A percentile compares a stretch with the other conserved stretches of the same genome.
These are phyloP conservation scores for Coemansia sp. DNA, from an alignment of 192 early-diverging fungal species.

Conservation along the genomic window DNA sequence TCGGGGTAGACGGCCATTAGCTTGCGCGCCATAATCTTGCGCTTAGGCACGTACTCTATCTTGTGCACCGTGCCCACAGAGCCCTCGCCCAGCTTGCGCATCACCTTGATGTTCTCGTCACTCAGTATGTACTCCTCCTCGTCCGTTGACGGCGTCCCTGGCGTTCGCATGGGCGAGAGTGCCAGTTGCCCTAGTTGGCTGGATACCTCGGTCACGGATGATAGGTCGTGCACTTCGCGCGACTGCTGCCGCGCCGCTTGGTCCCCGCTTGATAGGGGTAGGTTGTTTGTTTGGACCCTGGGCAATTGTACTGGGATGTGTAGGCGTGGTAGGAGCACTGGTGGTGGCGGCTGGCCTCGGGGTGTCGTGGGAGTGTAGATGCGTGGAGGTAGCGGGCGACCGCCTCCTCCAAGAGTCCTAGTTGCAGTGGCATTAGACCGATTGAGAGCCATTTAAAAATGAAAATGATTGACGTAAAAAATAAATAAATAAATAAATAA, in stretches of 20 bases:
- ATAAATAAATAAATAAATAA: conserved; percentile 5
- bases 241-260: conserved; percentile 47
- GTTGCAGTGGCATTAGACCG: conserved; percentile 53
- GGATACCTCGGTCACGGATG: conserved; percentile 3
- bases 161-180: background rate
- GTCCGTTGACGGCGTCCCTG: background rate
- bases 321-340: conserved; percentile 21
- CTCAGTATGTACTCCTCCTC: conserved; percentile 44
- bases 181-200: conserved; percentile 27
- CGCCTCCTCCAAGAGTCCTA: background rate
- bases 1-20: conserved; percentile 65
- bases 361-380: conserved; percentile 50
- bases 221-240: conserved; percentile 39
- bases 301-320: conserved; percentile 24
- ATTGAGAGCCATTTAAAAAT: conserved; percentile 39
- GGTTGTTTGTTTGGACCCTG: conserved; percentile 28
- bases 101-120: conserved; percentile 70
- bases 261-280: conserved; percentile 23
- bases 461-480: background rate
- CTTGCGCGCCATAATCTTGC: conserved; percentile 90
- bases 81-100: conserved; percentile 85
- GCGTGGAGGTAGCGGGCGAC: conserved; percentile 17
- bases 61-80: conserved; percentile 91
- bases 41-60: conserved; percentile 72
- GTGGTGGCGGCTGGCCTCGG: conserved; percentile 27